phyloP scores from a whole-genome alignment of 495 filamentous ascomycete species.

The Lepraria neglecta region DNA sequence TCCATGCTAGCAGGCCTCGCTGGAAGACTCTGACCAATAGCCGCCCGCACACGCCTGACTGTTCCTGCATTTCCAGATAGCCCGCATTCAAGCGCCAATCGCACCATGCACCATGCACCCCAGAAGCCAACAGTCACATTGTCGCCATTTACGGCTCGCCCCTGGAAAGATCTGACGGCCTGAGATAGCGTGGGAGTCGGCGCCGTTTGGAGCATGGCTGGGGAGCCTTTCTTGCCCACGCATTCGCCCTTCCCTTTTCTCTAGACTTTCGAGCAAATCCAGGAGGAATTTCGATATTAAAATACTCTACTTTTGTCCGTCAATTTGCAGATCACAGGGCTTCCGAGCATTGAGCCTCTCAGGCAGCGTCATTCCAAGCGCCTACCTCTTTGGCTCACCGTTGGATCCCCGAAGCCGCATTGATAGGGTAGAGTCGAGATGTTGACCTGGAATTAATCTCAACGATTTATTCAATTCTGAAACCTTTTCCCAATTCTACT shows the following conservation, averaged over 20 bases:
- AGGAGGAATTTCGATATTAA: neutral
- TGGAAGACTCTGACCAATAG: slow-evolving; percentile 7
- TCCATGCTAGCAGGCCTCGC: neutral
- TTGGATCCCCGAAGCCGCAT: slow-evolving; percentile 11
- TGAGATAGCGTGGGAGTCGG: slow-evolving; percentile 3
- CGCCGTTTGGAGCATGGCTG: neutral
- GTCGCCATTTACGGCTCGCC: slow-evolving; percentile 10
- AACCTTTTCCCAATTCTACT: slow-evolving; percentile 23
- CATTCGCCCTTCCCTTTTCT: slow-evolving; percentile 2
- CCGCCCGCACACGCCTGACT: neutral
- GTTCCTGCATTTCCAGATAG: slow-evolving; percentile 19
- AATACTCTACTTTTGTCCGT: neutral
- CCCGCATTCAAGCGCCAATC: slow-evolving; percentile 7
- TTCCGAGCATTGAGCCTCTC: slow-evolving; percentile 11
- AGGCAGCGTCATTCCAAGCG: slow-evolving; percentile 24
- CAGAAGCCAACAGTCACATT: slow-evolving; percentile 15
- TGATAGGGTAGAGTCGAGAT: slow-evolving; percentile 18
- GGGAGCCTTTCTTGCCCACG: neutral
- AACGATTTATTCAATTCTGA: slow-evolving; percentile 18
- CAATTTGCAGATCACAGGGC: slow-evolving; percentile 18
- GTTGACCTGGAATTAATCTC: slow-evolving; percentile 18
- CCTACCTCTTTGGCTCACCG: slow-evolving; percentile 25
- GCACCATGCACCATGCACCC: slow-evolving; percentile 10
- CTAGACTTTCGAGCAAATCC: slow-evolving; percentile 5
- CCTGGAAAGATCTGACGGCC: slow-evolving; percentile 12